Conservation (phyloP, 495 filamentous ascomycete genomes). For the Trichoderma orchidacearum region DNA sequence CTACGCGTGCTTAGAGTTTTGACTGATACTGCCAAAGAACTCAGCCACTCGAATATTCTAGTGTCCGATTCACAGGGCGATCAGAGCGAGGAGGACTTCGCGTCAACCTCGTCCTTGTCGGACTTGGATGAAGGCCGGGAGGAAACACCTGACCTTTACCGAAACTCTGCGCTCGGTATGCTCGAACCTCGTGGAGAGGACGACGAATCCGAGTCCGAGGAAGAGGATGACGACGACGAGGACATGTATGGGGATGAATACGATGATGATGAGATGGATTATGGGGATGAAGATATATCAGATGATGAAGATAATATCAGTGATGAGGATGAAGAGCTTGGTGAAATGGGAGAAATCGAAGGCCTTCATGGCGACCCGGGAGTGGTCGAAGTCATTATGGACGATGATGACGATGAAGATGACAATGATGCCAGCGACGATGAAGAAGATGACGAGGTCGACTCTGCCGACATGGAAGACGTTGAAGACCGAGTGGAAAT, state of each 20-base stretch:
- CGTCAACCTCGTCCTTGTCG: slow-evolving; percentile 78
- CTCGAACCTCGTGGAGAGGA: slow-evolving; percentile 57
- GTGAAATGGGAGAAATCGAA: slow-evolving; percentile 74
- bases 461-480: slow-evolving; percentile 36
- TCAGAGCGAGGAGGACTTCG: slow-evolving; percentile 75
- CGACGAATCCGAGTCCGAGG: slow-evolving; percentile 62
- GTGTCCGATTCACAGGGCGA: slow-evolving; percentile 47
- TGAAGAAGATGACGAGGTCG: slow-evolving; percentile 41
- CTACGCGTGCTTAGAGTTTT: slow-evolving; percentile 76
- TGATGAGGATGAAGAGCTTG: slow-evolving; percentile 71
- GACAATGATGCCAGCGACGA: slow-evolving; percentile 48
- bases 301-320: slow-evolving; percentile 75
- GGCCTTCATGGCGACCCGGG: slow-evolving; percentile 66
- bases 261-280: slow-evolving; percentile 71
- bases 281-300: slow-evolving; percentile 71
- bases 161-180: slow-evolving; percentile 91
- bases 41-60: slow-evolving; percentile 69
- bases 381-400: slow-evolving; percentile 73
- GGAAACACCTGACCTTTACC: slow-evolving; percentile 93
- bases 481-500: slow-evolving; percentile 41
- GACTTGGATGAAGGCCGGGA: slow-evolving; percentile 81
- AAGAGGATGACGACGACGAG: slow-evolving; percentile 49
- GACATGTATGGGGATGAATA: slow-evolving; percentile 81
- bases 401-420: slow-evolving; percentile 57
- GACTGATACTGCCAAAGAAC: slow-evolving; percentile 69